Percentiles rank a stretch among this genome's conserved stretches.
These are phyloP conservation scores for Dothistroma septosporum DNA, from an alignment of 2,329 filamentous ascomycete species.

Conservation along the genomic window DNA sequence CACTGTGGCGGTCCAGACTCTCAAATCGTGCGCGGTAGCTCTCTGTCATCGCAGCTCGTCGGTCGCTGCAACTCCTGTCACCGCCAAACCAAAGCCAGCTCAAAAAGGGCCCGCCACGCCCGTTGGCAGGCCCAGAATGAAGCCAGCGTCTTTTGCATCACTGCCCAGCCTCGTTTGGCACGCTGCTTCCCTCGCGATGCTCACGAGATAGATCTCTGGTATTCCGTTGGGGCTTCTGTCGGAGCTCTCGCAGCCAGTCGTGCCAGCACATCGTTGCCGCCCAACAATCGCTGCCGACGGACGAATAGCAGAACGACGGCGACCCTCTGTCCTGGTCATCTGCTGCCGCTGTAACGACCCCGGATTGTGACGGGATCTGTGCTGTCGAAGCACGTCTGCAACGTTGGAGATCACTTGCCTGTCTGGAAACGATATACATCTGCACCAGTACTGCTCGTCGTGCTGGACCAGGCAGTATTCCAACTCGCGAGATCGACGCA, in stretches of 20 bases:
- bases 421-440: neutral
- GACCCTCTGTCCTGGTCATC: neutral
- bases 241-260: neutral
- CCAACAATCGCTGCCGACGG: constrained; percentile 1
- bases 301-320: constrained; percentile 5
- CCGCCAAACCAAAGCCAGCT: neutral
- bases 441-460: neutral
- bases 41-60: neutral
- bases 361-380: neutral
- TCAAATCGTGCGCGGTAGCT: neutral
- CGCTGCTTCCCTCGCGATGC: neutral
- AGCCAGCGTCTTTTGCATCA: neutral
- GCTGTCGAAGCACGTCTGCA: neutral
- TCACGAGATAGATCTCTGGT: neutral
- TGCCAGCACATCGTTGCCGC: constrained; percentile 6
- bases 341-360: neutral
- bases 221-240: constrained; percentile 1
- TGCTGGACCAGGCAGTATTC: neutral
- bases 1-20: neutral
- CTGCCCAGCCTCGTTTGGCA: neutral
- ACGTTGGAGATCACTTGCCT: neutral
- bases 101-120: neutral
- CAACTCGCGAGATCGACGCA: neutral
- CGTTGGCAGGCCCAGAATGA: neutral
- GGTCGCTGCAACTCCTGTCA: neutral